A percentile compares a stretch with the other conserved stretches of the same genome.
Evolutionary conservation across 2,329 filamentous ascomycete genomes (phyloP).

Genomic region (Verticillium dahliae): DNA sequence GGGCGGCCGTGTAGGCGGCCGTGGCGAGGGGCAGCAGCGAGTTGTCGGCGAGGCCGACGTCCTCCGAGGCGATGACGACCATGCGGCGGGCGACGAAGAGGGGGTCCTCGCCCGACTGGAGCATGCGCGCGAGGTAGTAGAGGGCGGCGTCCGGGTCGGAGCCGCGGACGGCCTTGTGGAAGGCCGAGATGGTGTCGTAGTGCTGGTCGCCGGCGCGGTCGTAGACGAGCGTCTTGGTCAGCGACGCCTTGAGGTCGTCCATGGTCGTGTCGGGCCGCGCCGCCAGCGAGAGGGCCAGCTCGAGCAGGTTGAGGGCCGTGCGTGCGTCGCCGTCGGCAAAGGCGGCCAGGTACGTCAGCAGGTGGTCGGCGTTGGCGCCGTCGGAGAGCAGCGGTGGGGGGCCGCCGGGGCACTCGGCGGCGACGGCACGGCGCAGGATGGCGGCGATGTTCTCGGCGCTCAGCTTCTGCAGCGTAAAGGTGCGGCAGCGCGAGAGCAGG

Average conservation of each 20-base stretch:
- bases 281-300: constrained; percentile 77
- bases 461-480: constrained; percentile 78
- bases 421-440: constrained; percentile 73
- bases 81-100: constrained; percentile 88
- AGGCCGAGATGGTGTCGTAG: constrained; percentile 95
- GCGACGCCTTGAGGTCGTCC: constrained; percentile 68
- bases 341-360: constrained; percentile 73
- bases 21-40: constrained; percentile 77
- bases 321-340: constrained; percentile 92
- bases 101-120: constrained; percentile 89
- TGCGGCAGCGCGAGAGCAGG: constrained; percentile 80
- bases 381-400: constrained; percentile 47
- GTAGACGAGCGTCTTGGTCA: constrained; percentile 92
- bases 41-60: constrained; percentile 86
- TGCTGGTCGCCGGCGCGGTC: constrained; percentile 93
- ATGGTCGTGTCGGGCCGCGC: constrained; percentile 58
- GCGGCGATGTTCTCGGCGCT: constrained; percentile 61
- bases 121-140: constrained; percentile 94
- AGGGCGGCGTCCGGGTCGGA: constrained; percentile 80
- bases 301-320: constrained; percentile 85
- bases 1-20: constrained; percentile 76
- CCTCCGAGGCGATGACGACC: constrained; percentile 91
- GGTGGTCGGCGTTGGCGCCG: constrained; percentile 68
- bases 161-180: constrained; percentile 92
- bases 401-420: constrained; percentile 42